A percentile compares a stretch with the other conserved stretches of the same genome.
phyloP scores from a whole-genome alignment of 2,329 filamentous ascomycete species.

The Thielaviopsis ethacetica region DNA sequence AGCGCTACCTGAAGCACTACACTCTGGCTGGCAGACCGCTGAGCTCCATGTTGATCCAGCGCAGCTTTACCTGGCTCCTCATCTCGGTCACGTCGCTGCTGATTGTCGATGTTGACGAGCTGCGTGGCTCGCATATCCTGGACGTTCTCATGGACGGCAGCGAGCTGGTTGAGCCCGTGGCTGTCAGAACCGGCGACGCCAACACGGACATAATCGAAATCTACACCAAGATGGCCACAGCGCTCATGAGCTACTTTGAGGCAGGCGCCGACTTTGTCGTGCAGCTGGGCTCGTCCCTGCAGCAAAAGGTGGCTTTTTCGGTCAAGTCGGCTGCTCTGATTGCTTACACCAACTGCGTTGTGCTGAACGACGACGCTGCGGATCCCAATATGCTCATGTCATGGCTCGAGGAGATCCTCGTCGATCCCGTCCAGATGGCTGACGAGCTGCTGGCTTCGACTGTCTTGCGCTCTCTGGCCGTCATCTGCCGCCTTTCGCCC shows the following conservation, averaged over 20 bases:
- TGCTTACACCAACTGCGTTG: slow-evolving; percentile 69
- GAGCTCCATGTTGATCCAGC: slow-evolving; percentile 79
- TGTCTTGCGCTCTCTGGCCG: slow-evolving; percentile 64
- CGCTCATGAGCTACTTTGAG: slow-evolving; percentile 76
- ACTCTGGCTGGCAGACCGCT: slow-evolving; percentile 62
- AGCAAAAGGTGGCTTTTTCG: slow-evolving; percentile 71
- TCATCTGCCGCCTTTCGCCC: slow-evolving; percentile 62
- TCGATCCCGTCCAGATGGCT: slow-evolving; percentile 66
- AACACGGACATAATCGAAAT: slow-evolving; percentile 43
- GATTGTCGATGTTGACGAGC: slow-evolving; percentile 42
- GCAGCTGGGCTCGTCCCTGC: slow-evolving; percentile 66
- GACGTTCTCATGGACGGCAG: slow-evolving; percentile 52
- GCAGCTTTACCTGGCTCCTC: slow-evolving; percentile 73
- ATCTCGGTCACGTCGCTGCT: slow-evolving; percentile 63
- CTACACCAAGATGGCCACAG: slow-evolving; percentile 56
- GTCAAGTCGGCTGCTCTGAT: slow-evolving; percentile 72
- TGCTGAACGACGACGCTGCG: slow-evolving; percentile 66
- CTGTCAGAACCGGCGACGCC: slow-evolving; percentile 18
- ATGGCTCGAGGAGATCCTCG: slow-evolving; percentile 74
- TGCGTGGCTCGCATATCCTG: slow-evolving; percentile 49
- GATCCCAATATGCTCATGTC: slow-evolving; percentile 63
- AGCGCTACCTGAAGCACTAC: slow-evolving; percentile 70
- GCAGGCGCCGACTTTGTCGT: slow-evolving; percentile 74
- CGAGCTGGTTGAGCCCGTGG: slow-evolving; percentile 16
- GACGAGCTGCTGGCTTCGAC: slow-evolving; percentile 61